Conservation (phyloP, 257 asterid species). For the Perilla frutescens region DNA sequence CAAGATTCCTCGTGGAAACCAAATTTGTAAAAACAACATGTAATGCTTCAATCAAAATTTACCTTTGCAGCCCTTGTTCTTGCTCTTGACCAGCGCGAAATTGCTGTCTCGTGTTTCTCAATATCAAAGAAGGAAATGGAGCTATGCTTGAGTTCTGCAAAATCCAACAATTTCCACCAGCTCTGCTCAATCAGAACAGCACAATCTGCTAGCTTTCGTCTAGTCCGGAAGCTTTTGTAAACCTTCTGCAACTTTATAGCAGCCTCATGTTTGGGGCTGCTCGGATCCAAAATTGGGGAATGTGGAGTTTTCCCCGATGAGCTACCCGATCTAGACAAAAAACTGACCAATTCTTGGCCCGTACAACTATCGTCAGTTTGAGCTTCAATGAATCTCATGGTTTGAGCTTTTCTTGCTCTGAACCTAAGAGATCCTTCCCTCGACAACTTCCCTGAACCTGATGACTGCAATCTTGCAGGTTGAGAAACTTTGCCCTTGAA, state of each 20-base stretch:
- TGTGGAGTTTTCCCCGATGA: constrained; percentile 25
- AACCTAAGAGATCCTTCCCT: constrained; percentile 49
- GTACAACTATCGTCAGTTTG: constrained; percentile 32
- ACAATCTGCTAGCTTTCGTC: constrained; percentile 93
- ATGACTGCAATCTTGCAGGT: constrained; percentile 41
- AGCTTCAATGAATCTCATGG: constrained; percentile 36
- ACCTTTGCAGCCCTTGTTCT: constrained; percentile 97
- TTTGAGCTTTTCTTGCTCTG: constrained; percentile 39
- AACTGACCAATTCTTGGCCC: constrained; percentile 32
- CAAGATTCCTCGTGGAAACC: not conserved
- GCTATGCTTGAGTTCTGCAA: constrained; percentile 89
- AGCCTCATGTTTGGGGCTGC: constrained; percentile 77
- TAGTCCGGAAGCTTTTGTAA: constrained; percentile 86
- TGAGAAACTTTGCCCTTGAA: constrained; percentile 43
- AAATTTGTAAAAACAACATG: not conserved
- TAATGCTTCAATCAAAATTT: constrained; percentile 4
- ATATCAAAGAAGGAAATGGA: constrained; percentile 88
- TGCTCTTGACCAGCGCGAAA: constrained; percentile 94
- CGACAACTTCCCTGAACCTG: constrained; percentile 45
- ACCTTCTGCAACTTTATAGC: constrained; percentile 90
- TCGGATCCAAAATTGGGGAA: constrained; percentile 45
- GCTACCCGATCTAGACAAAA: constrained; percentile 38
- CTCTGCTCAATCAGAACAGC: constrained; percentile 92
- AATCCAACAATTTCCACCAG: constrained; percentile 96
- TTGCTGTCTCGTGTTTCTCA: constrained; percentile 88